A percentile compares a stretch with the other conserved stretches of the same genome.
Conservation (phyloP, 306 rosid species). For the Cicer cuneatum region DNA sequence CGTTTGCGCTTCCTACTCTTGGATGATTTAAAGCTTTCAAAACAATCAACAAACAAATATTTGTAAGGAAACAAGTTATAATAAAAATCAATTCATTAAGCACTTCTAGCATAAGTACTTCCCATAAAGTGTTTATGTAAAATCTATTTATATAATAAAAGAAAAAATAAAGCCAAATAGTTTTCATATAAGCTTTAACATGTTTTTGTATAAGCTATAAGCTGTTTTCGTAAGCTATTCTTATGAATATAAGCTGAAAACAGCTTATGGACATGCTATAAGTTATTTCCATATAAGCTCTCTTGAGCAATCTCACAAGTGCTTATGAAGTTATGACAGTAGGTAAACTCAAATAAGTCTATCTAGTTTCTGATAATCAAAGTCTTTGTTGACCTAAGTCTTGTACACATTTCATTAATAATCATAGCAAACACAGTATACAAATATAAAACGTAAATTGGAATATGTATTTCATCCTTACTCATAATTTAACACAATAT, state of each 20-base stretch:
- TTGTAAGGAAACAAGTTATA: not conserved
- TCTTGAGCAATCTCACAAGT: too few relatives aligned
- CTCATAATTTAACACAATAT: constrained; percentile 10
- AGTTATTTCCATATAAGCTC: too few relatives aligned
- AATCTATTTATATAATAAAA: too few relatives aligned
- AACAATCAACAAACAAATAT: constrained; percentile 36
- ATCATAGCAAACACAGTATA: constrained; percentile 30
- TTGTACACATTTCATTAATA: not conserved
- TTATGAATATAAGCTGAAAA: too few relatives aligned
- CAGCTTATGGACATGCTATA: too few relatives aligned
- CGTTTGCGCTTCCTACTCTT: constrained; percentile 71
- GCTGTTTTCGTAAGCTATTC: too few relatives aligned
- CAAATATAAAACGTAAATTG: not conserved
- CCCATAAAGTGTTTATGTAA: too few relatives aligned
- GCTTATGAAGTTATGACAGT: too few relatives aligned
- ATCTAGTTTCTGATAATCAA: not conserved
- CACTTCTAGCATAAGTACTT: too few relatives aligned
- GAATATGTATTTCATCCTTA: not conserved
- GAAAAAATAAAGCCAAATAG: too few relatives aligned
- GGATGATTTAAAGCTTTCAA: constrained; percentile 63
- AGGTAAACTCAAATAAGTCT: not conserved
- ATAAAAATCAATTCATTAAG: not conserved
- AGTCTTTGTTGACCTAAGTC: not conserved
- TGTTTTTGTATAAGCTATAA: too few relatives aligned
- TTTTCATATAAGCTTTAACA: too few relatives aligned